Base-by-base conservation (phyloP, 2,329 filamentous ascomycete species). In the Bipolaris bicolor region DNA sequence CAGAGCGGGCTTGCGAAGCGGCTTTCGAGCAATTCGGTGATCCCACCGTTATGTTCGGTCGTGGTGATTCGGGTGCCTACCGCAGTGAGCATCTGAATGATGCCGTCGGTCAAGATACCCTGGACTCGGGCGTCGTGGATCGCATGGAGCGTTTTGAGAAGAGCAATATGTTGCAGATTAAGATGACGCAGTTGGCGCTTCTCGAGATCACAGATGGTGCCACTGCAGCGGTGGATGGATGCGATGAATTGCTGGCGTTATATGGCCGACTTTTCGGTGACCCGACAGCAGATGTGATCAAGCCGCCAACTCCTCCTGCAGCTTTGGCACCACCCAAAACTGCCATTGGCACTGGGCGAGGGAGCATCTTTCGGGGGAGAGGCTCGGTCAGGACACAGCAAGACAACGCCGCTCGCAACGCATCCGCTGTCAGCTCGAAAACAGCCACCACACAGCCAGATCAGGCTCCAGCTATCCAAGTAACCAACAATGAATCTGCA, bases 161-260 rank as follows among this genome's bases (percentile, higher is more conserved):
- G 71, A 91, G 93, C 74, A 86, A 86, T 47, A 88, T 99, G 40
- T 78, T 99, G n/a, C 91, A 98, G 75, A 88, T 97, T 60, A 96
- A 96, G 76, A 96, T 98, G 86, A 97, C 94, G 10, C 93, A 98
- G 70, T 81, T 99, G 58, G 85, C 90, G 3, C 83, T 99, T 18
- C 77, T 95, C 3, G 94, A 98, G 76, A 80, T 95, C 15, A 80
- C 91, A 3, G 92, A 97, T 72, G 92, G 92, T 1, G 87, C 92
- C 0, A 88, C 91, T 56, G 86, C 89, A 55, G 94, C 95, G 16
- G 91, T 98, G 49, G 97, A 97, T 71, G 88, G 90, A 58, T 93
- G 90, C 71, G 87, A 91, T 63, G 92, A 97, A 75, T 82, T 99
- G 37, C 80, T 99, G 18, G 87, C 87, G 15, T 81, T 98, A 0